Evolutionary conservation across 2,329 filamentous ascomycete species (phyloP).

Genomic region (Colletotrichum cuscutae): DNA sequence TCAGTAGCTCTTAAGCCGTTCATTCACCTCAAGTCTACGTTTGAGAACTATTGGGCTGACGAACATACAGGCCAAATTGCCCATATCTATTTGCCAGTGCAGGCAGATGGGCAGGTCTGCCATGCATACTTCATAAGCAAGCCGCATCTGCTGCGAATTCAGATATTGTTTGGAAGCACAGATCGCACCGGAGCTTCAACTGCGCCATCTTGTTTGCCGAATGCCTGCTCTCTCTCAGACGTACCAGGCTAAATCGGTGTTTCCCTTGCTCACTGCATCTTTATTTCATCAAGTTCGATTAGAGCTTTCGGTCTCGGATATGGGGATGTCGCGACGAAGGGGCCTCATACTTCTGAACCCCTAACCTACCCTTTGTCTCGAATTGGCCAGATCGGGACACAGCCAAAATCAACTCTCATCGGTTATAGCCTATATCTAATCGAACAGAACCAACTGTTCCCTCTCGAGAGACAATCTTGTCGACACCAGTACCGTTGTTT

Average conservation of each 20-base stretch:
- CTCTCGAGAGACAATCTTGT: neutral
- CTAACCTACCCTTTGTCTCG: neutral
- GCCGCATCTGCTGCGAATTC: neutral
- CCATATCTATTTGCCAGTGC: neutral
- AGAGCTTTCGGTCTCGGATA: neutral
- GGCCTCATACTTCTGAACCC: neutral
- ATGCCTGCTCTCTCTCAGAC: neutral
- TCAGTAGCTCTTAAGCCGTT: neutral
- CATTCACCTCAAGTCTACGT: neutral
- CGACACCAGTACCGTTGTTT: neutral
- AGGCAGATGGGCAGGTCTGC: neutral
- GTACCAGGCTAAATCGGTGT: neutral
- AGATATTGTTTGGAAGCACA: neutral
- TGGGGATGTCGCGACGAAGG: neutral
- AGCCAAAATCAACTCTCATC: neutral
- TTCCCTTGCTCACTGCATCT: neutral
- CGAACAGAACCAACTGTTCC: neutral
- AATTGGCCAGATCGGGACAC: neutral
- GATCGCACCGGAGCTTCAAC: neutral
- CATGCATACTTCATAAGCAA: neutral
- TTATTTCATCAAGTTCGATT: neutral
- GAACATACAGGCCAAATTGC: neutral
- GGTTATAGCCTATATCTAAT: conserved; percentile 4
- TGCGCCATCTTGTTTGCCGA: neutral
- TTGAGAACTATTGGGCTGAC: neutral